Evolutionary conservation across 768 basidiomycete genomes (phyloP).

Genomic region (Hirschioporus abietinus): DNA sequence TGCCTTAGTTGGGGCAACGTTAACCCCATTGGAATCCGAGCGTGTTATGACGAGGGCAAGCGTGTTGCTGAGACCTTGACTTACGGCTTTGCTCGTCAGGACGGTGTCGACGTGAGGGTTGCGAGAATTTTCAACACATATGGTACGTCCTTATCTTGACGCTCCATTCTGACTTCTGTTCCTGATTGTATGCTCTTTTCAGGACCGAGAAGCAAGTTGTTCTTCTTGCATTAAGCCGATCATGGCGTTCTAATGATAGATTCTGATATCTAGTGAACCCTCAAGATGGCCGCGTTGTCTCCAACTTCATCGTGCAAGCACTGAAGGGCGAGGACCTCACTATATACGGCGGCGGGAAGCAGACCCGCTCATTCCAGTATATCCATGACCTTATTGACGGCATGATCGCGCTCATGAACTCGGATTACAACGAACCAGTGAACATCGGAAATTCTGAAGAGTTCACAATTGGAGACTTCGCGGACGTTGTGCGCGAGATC

Average conservation of each 20-base stretch:
- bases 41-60: conserved; percentile 99
- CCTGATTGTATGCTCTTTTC: conserved; percentile 1
- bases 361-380: conserved; percentile 97
- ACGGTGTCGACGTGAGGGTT: conserved; percentile 92
- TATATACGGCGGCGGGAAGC: conserved; percentile 89
- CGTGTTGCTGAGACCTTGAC: conserved; percentile 97
- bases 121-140: conserved; percentile 99
- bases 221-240: background rate
- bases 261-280: conserved; percentile 70
- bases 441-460: conserved; percentile 97
- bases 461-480: conserved; percentile 94
- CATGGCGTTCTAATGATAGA: conserved; percentile 2
- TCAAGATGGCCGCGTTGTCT: conserved; percentile 94
- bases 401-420: conserved; percentile 92
- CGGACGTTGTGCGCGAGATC: conserved; percentile 84
- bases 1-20: conserved; percentile 87
- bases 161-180: background rate
- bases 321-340: conserved; percentile 96
- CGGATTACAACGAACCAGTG: conserved; percentile 85
- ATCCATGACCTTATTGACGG: conserved; percentile 97
- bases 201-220: conserved; percentile 1
- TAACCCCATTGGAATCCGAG: conserved; percentile 95
- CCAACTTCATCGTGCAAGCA: conserved; percentile 98
- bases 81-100: conserved; percentile 93
- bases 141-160: conserved; percentile 33